Base-by-base conservation (phyloP, 371 early-diverging fungal species). In the Mucor circinelloides region DNA sequence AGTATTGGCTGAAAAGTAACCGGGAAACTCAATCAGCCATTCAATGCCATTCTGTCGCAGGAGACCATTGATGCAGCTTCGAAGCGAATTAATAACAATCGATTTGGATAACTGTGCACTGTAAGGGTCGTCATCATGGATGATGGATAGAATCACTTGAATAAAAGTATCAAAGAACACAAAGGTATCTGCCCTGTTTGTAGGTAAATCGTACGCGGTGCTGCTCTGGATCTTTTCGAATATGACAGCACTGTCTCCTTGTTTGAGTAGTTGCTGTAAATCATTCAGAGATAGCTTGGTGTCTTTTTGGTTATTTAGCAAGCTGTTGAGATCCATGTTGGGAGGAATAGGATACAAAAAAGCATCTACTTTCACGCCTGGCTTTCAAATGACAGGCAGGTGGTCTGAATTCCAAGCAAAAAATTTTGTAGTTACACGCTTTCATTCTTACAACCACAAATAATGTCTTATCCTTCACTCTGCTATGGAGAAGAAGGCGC, bases 401-500 rank as follows among this genome's bases (percentile, higher is more conserved):
- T 21, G 21, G 21, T 46, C 21, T 46, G 7, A 12, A 27, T 21
- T 13, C 52, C 40, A 40, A 40, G 40, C 40, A 40, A 52, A 52
- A 52, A 15, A 25, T 52, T 52, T 27, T 12, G 25, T n/a, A 46
- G 46, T 27, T 40, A 27, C 52, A 52, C 52, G 52, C 52, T 52
- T 52, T 52, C 25, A 3, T 52, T 25, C 52, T 27, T 52, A 10
- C 25, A 5, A 13, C 10, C 12, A 40, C 10, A 52, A 25, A 58
- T 17, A 21, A 67, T 67, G 68, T 56, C 68, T 2, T 66, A 55
- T 52, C 52, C 63, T 25, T 13, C 63, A 38, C 59, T 57, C 21
- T 83, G 80, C 62, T 83, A 76, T 61, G 77, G 83, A 42, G 80
- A 83, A 58, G 77, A 80, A 65, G 83, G 83, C n/a, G 71, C 64